Base-by-base conservation (phyloP, 441 rosid genomes). In the Jatropha multifida region DNA sequence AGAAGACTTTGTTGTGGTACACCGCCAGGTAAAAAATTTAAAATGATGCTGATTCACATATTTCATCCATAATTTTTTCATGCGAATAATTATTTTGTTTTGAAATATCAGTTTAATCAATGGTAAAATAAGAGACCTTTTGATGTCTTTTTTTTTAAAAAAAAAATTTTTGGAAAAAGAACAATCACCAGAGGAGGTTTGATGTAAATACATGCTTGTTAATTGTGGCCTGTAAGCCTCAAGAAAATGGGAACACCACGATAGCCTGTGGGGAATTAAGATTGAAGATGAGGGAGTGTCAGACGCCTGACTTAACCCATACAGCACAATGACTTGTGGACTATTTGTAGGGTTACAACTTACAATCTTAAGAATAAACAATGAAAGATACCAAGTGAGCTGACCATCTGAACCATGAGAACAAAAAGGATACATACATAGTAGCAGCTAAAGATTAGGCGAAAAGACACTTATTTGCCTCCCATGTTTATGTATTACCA, bases 1-100 rank as follows among this genome's bases (percentile, higher is more conserved):
- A 82, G 81, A 60, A 82, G 89, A 69, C 79, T 92, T 38, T 94
- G 98, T 68, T 94, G 96, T 42, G 90, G 90, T 41, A 90, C 90
- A 46, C 88, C 92, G 6, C 92, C 87, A 64, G 97, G 98, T 90
- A 85, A 79, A 44, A 7, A 44, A 66, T 52, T 59, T 20, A 8
- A 46, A 52, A 46, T 46, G 8, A 13, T 18, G 51, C 3, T 10
- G 4, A 4, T 55, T 23, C 17, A 55, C 7, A 2, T 52, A 27
- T 63, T 52, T 18, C 20, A 4, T 20, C 32, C 32, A 67, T 49
- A n/a, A 38, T 8, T 48, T 15, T 10, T 4, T 1, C 10, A 15
- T 26, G 38, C 23, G 37, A 8, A 59, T 7, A 1, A 55, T 18
- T 18, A 15, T 6, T 46, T 46, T 55, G 23, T 55, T 55, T 55